Evolutionary conservation across 1,284 basidiomycete genomes (phyloP), one percentile per base, ranked within the genome.

Genomic region (Ustilago bromivora): DNA sequence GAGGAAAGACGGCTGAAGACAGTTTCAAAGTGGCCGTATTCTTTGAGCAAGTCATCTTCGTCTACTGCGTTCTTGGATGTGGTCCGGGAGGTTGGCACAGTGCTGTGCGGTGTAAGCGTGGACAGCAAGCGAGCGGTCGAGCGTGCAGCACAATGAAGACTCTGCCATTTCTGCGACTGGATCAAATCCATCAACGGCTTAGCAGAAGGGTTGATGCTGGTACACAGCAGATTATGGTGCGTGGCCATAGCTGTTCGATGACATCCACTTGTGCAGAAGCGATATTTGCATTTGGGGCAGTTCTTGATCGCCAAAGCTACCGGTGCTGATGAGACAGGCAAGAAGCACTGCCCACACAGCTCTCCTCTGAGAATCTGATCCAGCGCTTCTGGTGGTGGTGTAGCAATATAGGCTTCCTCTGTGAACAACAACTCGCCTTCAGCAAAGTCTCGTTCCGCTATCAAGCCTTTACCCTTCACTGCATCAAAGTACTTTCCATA

Each of bases 231-330:
- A 0, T 91, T 90, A 74, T 94, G 93, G 9, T 90, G 89, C 61
- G 89, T 89, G 0, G 88, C 89, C 5, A 81, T 74, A 0, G 90
- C 89, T 19, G 91, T 90, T 8, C 89, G 85, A 15, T 90, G 89
- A 83, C 94, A 95, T 0, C 93, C 89, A 4, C 92, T 89, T 74
- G 91, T 93, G 87, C 94, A 95, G 87, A 94, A 96, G 46, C 90
- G 88, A 9, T 90, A 90, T 13, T 89, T 88, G 79, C 71, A 78
- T 19, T 49, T 62, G 53, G 36, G 8, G 41, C 79, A 81, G 38
- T 46, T 47, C 43, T 73, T 71, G 75, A 87, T 79, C 55, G 87
- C 87, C 71, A 86, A 63, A 82, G 80, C 34, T 13, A 86, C 57
- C 23, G 66, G 65, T 31, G 80, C 67, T 71, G 84, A 53, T 70